Evolutionary conservation across 2,329 filamentous ascomycete species (phyloP).

Genomic region (Fusarium sp.): DNA sequence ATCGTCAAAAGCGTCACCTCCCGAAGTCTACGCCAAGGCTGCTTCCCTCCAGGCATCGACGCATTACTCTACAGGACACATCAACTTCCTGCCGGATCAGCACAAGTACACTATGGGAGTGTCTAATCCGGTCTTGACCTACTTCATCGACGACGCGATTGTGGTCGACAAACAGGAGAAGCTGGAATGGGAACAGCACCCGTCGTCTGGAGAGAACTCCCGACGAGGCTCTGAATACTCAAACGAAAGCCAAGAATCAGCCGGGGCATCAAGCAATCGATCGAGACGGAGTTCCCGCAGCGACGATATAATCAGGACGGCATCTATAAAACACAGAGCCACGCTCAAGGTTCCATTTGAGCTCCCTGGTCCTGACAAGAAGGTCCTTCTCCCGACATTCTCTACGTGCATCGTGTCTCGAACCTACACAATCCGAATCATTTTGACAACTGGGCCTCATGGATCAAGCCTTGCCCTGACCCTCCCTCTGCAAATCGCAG

Average conservation of each 20-base stretch:
- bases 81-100: slow-evolving; percentile 28
- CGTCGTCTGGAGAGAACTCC: not conserved
- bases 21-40: slow-evolving; percentile 23
- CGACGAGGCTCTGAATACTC: slow-evolving; percentile 20
- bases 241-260: not conserved
- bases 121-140: slow-evolving; percentile 22
- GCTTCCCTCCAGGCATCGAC: slow-evolving; percentile 27
- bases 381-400: slow-evolving; percentile 29
- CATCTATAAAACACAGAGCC: slow-evolving; percentile 6
- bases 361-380: slow-evolving; percentile 19
- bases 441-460: not conserved
- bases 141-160: slow-evolving; percentile 19
- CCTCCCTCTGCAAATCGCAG: slow-evolving; percentile 23
- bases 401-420: slow-evolving; percentile 33
- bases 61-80: slow-evolving; percentile 27
- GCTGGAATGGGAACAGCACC: slow-evolving; percentile 1
- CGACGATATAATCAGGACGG: slow-evolving; percentile 4
- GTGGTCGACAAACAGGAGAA: not conserved
- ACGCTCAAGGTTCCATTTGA: slow-evolving; percentile 5
- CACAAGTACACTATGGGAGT: slow-evolving; percentile 15
- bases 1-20: slow-evolving; percentile 12
- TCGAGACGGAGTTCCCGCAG: slow-evolving; percentile 2
- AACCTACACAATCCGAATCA: slow-evolving; percentile 15
- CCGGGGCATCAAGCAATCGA: not conserved
- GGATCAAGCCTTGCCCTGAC: slow-evolving; percentile 12